Evolutionary conservation across 495 filamentous ascomycete species (phyloP).

Genomic region (Penicillium roqueforti): DNA sequence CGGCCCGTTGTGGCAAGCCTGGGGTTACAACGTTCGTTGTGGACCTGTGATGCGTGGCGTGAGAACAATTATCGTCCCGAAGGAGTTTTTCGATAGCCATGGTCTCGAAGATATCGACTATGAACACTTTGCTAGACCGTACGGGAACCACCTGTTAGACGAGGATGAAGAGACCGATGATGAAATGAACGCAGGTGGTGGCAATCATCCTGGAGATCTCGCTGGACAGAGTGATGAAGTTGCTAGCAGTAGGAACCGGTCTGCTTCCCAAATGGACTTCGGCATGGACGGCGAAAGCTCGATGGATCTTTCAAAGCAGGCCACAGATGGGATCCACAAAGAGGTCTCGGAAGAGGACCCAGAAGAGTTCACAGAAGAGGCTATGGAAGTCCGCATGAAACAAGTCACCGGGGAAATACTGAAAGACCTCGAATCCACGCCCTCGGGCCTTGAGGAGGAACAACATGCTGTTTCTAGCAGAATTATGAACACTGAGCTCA

Average conservation of each 20-base stretch:
- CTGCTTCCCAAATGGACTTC: neutral
- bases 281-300: neutral
- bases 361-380: neutral
- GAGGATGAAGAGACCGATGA: constrained; percentile 2
- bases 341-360: neutral
- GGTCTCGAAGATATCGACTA: neutral
- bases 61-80: neutral
- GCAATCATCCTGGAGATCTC: neutral
- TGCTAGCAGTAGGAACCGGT: neutral
- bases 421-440: no score
- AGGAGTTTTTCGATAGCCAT: neutral
- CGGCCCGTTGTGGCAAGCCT: constrained; percentile 4
- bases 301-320: neutral
- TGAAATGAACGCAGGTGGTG: neutral
- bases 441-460: neutral
- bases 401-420: neutral
- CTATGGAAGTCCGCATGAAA: neutral
- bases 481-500: neutral
- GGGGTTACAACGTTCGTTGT: constrained; percentile 13
- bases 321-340: neutral
- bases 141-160: neutral
- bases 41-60: neutral
- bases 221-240: neutral
- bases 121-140: neutral
- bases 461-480: neutral